Evolutionary conservation across 148 eudicot species (phyloP).

Genomic region (Silene uniflora): DNA sequence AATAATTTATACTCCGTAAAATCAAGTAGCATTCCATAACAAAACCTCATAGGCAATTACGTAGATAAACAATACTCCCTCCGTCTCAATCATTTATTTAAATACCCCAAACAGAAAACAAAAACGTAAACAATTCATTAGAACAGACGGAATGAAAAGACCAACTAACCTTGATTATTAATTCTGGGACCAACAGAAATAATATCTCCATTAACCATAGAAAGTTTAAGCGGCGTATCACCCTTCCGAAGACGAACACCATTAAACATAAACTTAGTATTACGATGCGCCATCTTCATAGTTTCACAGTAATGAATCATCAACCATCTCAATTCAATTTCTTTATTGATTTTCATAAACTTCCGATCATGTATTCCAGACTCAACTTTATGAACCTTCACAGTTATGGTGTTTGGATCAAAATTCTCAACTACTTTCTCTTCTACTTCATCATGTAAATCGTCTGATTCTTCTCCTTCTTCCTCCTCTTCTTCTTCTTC

Average conservation of each 20-base stretch:
- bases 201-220: slow-evolving; percentile 6
- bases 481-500: not conserved
- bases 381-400: no score
- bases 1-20: no score
- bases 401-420: not conserved
- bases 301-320: slow-evolving; percentile 4
- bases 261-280: slow-evolving; percentile 10
- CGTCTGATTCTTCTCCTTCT: not conserved
- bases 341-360: not conserved
- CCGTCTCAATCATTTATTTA: no score
- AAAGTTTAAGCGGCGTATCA: slow-evolving; percentile 8
- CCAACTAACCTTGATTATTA: not conserved
- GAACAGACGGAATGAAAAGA: not conserved
- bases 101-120: no score
- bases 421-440: not conserved
- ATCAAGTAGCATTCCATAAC: no score
- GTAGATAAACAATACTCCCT: no score
- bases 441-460: not conserved
- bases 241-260: not conserved
- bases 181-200: not conserved
- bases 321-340: slow-evolving; percentile 3
- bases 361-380: not conserved
- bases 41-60: no score
- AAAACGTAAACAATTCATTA: no score
- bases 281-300: not conserved